Evolutionary conservation across 1,284 basidiomycete species (phyloP), one percentile per base, ranked within the genome.

Genomic region (Ganoderma multipileum): DNA sequence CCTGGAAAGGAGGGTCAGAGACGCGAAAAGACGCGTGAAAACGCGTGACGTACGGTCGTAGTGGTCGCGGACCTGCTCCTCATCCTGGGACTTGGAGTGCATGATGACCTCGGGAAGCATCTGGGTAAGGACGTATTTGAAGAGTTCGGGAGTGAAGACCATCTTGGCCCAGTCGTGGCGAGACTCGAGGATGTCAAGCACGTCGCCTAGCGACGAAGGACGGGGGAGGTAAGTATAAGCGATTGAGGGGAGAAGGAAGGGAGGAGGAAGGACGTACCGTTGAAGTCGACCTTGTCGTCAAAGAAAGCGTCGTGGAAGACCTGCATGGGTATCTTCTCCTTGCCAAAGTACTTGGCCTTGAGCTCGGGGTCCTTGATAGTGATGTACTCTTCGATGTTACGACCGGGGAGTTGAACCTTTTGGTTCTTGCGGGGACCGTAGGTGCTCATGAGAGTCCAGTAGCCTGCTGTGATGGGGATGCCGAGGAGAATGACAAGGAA

Each of bases 281-380:
- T 99, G 80, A 99, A 93, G 72, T 99, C 96, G 71, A 97, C 91
- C 85, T 98, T 98, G 72, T 92, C 92, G 70, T 97, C 96, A 82
- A 99, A 99, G 85, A 95, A 99, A 72, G 95, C 95, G 84, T 99
- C 98, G 80, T 99, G 93, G 87, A 98, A 98, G 73, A 94, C 83
- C 83, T 99, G 96, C 92, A 98, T 98, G 61, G 97, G 97, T 72
- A 99, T 98, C 83, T 98, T 99, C 80, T 92, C 91, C 80, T 89
- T 90, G 74, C 89, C 89, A 63, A 89, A 82, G 84, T 96, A 98
- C 75, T 91, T 86, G 36, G 86, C 84, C 83, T 90, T 93, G 77
- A 99, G 86, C 71, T 90, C 91, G 1, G 84, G 81, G 83, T 98
- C 96, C 75, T 95, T 92, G 83, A 99, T 93, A 65, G 91, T 92